Percentiles rank a stretch among this genome's conserved stretches.
Conservation (phyloP, 2,329 filamentous ascomycete species). For the Orbilia javanica region DNA sequence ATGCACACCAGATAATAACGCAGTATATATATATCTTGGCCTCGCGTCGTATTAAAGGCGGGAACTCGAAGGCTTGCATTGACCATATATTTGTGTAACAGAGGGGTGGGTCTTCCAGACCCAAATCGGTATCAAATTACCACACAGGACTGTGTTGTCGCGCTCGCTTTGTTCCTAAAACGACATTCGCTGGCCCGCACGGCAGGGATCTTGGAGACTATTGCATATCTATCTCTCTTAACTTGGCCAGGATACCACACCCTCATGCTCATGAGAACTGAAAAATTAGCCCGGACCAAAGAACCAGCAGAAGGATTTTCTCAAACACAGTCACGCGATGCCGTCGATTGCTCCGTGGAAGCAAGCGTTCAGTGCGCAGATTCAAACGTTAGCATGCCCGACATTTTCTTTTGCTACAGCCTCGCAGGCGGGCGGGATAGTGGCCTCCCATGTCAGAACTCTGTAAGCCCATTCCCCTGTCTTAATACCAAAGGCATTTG, state of each 20-base stretch:
- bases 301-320: not conserved
- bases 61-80: too few relatives aligned
- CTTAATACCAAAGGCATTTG: not conserved
- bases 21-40: not conserved
- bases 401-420: slow-evolving; percentile 44
- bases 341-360: slow-evolving; percentile 39
- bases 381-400: slow-evolving; percentile 43
- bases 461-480: slow-evolving; percentile 22
- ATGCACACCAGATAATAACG: not conserved
- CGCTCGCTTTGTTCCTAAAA: not conserved
- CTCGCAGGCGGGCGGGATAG: slow-evolving; percentile 13
- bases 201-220: too few relatives aligned
- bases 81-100: not conserved
- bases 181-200: not conserved
- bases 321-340: slow-evolving; percentile 14
- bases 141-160: not conserved
- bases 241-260: not conserved
- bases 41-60: not conserved
- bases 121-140: not conserved
- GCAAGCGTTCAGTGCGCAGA: slow-evolving; percentile 28
- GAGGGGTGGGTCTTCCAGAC: not conserved
- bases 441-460: slow-evolving; percentile 39
- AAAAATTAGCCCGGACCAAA: too few relatives aligned
- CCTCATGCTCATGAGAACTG: not conserved
- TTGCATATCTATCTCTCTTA: not conserved